Conservation (phyloP, 1,284 basidiomycete genomes). For the Ganoderma sinense region DNA sequence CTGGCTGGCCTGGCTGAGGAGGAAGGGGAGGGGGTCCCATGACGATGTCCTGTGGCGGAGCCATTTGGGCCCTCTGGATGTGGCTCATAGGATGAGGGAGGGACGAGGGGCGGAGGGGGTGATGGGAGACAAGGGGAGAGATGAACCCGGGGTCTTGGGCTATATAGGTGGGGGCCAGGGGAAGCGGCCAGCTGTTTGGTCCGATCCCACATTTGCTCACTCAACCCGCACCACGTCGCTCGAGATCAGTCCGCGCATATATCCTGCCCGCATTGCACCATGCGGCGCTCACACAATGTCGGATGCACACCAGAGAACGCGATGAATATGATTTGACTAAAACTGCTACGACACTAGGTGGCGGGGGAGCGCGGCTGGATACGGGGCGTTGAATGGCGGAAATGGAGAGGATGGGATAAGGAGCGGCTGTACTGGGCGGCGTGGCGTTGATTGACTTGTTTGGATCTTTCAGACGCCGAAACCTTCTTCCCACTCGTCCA, state of each 20-base stretch:
- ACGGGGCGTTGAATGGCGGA: conserved; percentile 33
- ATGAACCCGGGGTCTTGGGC: conserved; percentile 30
- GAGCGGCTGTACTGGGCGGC: conserved; percentile 34
- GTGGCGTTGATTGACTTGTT: conserved; percentile 43
- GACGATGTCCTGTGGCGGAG: conserved; percentile 49
- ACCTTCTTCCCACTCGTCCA: conserved; percentile 42
- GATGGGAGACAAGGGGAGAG: conserved; percentile 30
- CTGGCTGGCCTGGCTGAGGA: conserved; percentile 40
- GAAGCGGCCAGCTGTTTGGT: conserved; percentile 40
- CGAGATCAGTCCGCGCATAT: conserved; percentile 28
- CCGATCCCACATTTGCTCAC: conserved; percentile 39
- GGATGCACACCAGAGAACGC: background rate
- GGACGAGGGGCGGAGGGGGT: conserved; percentile 29
- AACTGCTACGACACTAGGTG: conserved; percentile 11
- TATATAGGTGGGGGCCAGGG: conserved; percentile 36
- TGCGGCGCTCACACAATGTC: background rate
- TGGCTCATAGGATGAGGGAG: conserved; percentile 40
- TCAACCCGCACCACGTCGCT: conserved; percentile 22
- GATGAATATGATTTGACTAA: background rate
- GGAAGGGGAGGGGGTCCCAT: conserved; percentile 57
- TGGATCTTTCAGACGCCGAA: conserved; percentile 36
- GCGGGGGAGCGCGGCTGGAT: conserved; percentile 12
- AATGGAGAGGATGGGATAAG: conserved; percentile 31
- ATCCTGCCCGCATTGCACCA: conserved; percentile 12
- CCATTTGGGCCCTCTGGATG: conserved; percentile 36